phyloP scores from a whole-genome alignment of 108 stramenopile species.

The Skeletonema potamos region DNA sequence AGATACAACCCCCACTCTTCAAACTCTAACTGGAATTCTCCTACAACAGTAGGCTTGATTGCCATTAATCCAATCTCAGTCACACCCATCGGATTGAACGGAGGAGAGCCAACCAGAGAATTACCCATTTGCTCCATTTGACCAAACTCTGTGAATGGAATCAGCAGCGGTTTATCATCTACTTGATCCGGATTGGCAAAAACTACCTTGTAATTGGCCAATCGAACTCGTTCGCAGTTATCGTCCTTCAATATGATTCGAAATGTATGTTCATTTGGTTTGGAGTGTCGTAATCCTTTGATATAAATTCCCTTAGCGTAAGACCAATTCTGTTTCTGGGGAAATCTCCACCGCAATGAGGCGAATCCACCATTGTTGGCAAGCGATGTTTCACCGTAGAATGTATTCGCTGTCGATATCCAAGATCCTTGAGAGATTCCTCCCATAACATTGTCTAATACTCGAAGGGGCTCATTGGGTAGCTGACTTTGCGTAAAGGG shows the following conservation, averaged over 20 bases:
- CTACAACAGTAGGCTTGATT: slow-evolving; percentile 61
- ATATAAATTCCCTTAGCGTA: slow-evolving; percentile 56
- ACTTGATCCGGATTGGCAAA: slow-evolving; percentile 51
- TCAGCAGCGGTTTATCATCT: slow-evolving; percentile 18
- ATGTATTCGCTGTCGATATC: slow-evolving; percentile 32
- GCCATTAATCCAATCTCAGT: slow-evolving; percentile 63
- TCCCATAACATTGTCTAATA: slow-evolving; percentile 64
- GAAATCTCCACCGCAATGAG: slow-evolving; percentile 55
- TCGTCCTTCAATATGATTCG: slow-evolving; percentile 51
- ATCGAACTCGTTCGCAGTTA: slow-evolving; percentile 43
- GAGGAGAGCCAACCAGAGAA: slow-evolving; percentile 28
- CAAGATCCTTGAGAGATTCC: slow-evolving; percentile 47
- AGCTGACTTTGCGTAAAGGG: slow-evolving; percentile 38
- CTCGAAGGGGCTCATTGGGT: slow-evolving; percentile 28
- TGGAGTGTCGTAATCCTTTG: slow-evolving; percentile 37
- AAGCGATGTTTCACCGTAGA: slow-evolving; percentile 46
- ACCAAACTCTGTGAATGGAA: slow-evolving; percentile 48
- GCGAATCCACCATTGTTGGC: slow-evolving; percentile 64
- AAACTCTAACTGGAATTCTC: slow-evolving; percentile 47
- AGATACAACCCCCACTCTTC: slow-evolving; percentile 58
- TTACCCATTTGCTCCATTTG: slow-evolving; percentile 61
- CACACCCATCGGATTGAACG: slow-evolving; percentile 44
- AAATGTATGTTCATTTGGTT: slow-evolving; percentile 48
- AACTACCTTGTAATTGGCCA: slow-evolving; percentile 53
- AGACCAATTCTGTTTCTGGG: slow-evolving; percentile 40